Evolutionary conservation across 2,329 filamentous ascomycete genomes (phyloP), one percentile per base, ranked within the genome.

Genomic region (Paecilomyces formosus): DNA sequence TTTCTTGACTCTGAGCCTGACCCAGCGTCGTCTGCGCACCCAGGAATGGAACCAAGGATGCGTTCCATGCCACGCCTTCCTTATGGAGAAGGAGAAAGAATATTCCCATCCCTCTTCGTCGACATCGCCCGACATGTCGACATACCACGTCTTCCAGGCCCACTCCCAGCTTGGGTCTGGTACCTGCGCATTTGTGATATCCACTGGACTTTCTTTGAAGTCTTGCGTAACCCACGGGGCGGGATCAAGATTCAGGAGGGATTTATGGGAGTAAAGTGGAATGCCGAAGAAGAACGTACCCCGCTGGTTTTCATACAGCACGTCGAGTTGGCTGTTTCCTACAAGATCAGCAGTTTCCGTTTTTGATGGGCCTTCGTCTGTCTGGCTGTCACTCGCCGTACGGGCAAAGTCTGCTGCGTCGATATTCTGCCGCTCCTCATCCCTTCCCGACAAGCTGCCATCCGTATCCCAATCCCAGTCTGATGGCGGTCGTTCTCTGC

Each of bases 21-120:
- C 85, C 94, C 94, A 99, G 22, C 90, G 85, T 61, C 94, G 83
- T 64, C 94, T 81, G 35, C 94, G 83, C n/a, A 97, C 94, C 70
- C 93, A 99, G 1, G 91, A 96, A 72, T 92, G 93, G 74, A 91
- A 96, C 92, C 93, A 97, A 26, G 85, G 88, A 70, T 88, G 85
- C 18, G 89, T 89, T 2, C 88, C 87, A 73, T 99, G 94, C 94
- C 94, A 99, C 2, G 86, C 85, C 64, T 89, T 91, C 50, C 76
- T 79, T 60, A 82, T 85, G 63, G 80, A 79, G 70, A 97, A 99
- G 64, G 89, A 88, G 71, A 97, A 92, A 15, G 90, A 94, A 74
- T 99, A 99, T 71, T 96, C 88, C 94, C 94, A 99, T 3, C 94
- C 94, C 62, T 93, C 89, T 62, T 93, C 88, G 68, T 97, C 94